Evolutionary conservation across 164 flowering plant species (phyloP), one percentile per base, ranked within the genome.

Genomic region (Pachysandra terminalis): DNA sequence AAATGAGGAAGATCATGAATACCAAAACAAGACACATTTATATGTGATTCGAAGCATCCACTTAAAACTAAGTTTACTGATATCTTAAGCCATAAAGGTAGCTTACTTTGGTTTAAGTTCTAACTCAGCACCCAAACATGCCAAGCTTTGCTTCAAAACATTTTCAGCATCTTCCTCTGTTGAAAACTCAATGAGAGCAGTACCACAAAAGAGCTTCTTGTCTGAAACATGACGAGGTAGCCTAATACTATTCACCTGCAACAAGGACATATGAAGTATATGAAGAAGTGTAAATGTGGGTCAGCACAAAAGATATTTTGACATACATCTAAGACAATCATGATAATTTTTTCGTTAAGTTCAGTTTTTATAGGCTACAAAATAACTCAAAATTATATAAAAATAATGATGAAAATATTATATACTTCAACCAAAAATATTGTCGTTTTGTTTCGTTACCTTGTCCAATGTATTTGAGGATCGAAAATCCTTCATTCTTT

Each of bases 181-280:
- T 59, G 98, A 87, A 64, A 93, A 91, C 72, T 96, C 99, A 66
- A 96, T 57, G 72, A 93, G 74, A 59, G 97, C 98, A 75, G 87
- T 85, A 19, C 99, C 97, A 78, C 89, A 86, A 63, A 91, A 91
- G n/a, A 81, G 23, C 72, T 77, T 87, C 70, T 84, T 93, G 73
- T 87, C 90, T 15, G 85, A 86, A 74, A 88, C 91, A 84, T 87
- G 98, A 54, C 89, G 90, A 61, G 99, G 98, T 59, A 93, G 81
- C 79, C 98, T 87, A 63, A 92, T 85, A 71, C 98, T 87, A 67
- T 85, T 88, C 75, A 95, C 97, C 99, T 95, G 83, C 61, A 81
- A 59, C 24, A 73, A 51, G 10, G 8, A 72, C 24, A 54, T 24
- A 25, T 23, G 14, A 37, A 15, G 41, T 10, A 66, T 23, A n/a